These are phyloP conservation scores for Massarina eburnea DNA, from an alignment of 2,329 filamentous ascomycete genomes.

Conservation along the genomic window DNA sequence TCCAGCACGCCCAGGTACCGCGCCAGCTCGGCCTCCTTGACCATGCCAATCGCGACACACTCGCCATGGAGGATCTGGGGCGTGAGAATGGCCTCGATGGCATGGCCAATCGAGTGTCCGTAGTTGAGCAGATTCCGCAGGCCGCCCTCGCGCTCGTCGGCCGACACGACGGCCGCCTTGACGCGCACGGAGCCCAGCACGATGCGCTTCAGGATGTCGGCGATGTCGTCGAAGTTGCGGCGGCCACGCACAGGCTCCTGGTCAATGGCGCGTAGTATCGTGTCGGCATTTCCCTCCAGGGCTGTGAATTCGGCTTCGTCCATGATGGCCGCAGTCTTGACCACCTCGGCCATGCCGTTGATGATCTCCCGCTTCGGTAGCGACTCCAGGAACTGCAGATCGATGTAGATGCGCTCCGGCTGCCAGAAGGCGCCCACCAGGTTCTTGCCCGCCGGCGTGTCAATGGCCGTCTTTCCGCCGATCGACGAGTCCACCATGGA, in stretches of 20 bases:
- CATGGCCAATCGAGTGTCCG: conserved; percentile 96
- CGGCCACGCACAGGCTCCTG: conserved; percentile 58
- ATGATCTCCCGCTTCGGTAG: conserved; percentile 90
- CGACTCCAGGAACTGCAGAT: conserved; percentile 87
- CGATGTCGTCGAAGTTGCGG: conserved; percentile 69
- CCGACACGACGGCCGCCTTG: conserved; percentile 92
- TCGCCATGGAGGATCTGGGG: conserved; percentile 96
- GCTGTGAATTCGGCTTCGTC: conserved; percentile 82
- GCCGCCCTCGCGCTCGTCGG: conserved; percentile 91
- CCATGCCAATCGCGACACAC: conserved; percentile 96
- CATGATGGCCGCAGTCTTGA: conserved; percentile 98
- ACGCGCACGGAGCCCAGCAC: conserved; percentile 89
- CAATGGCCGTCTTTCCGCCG: conserved; percentile 97
- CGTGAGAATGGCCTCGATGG: conserved; percentile 91
- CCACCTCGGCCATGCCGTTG: conserved; percentile 97
- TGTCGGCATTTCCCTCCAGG: conserved; percentile 77
- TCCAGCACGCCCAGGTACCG: conserved; percentile 83
- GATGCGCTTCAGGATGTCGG: conserved; percentile 56
- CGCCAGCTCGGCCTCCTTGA: conserved; percentile 93
- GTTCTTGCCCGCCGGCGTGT: conserved; percentile 95
- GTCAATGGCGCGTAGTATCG: conserved; percentile 73
- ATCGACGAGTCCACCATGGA: conserved; percentile 99
- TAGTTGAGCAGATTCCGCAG: conserved; percentile 95
- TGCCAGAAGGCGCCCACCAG: conserved; percentile 97
- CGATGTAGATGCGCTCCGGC: conserved; percentile 89